Base-by-base conservation (phyloP, 805 yeast species). In the Saccharomycopsis amapae region DNA sequence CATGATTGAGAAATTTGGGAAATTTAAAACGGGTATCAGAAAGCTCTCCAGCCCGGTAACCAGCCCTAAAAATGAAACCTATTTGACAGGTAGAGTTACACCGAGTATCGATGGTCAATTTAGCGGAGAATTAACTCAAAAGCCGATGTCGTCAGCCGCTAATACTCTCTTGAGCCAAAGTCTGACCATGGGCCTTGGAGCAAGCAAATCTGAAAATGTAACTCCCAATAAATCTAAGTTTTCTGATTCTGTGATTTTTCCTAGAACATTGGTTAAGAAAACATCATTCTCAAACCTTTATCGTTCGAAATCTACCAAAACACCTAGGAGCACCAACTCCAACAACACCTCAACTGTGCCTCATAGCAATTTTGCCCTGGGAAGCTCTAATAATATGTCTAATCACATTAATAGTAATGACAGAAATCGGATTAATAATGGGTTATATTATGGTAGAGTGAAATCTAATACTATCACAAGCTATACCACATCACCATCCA, bases 391-490 rank as follows among this genome's bases (percentile, higher is more conserved):
- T n/a, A n/a, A n/a, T n/a, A n/a, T n/a, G n/a, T n/a, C n/a, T n/a
- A n/a, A n/a, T n/a, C n/a, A n/a, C n/a, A n/a, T n/a, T n/a, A n/a
- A n/a, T n/a, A n/a, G n/a, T n/a, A n/a, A n/a, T n/a, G n/a, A n/a
- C n/a, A n/a, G n/a, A n/a, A n/a, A n/a, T n/a, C n/a, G n/a, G n/a
- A n/a, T n/a, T n/a, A n/a, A n/a, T n/a, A n/a, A n/a, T n/a, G n/a
- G n/a, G n/a, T n/a, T n/a, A n/a, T n/a, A 10, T 22, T 10, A 13
- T 9, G 23, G 19, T 9, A 19, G 51, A 13, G 18, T 44, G 5
- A 47, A 47, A 28, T 47, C 51, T 13, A 43, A 42, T 22, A 47
- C 51, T 19, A 31, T 47, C 5, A 47, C 42, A 19, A 43, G 51
- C 26, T 9, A 13, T 9, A 32, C 37, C 13, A 40, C 39, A 7